Evolutionary conservation across 1,284 basidiomycete genomes (phyloP).

Genomic region (Agaricales sp.): DNA sequence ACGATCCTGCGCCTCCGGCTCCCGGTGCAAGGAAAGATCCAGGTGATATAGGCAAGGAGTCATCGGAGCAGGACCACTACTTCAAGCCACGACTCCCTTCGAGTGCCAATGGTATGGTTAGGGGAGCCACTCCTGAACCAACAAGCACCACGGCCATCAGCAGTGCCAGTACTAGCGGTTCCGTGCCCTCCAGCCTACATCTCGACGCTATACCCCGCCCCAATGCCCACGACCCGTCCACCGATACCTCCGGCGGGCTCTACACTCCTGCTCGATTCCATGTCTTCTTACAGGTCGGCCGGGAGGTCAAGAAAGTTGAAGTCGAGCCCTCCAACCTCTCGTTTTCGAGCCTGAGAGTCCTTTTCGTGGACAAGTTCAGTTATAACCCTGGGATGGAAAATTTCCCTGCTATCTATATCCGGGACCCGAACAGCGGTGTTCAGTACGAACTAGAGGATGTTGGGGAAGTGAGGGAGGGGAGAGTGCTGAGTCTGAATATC

Average conservation of each 20-base stretch:
- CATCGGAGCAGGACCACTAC: background rate
- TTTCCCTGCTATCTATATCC: conserved; percentile 93
- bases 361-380: conserved; percentile 94
- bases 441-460: conserved; percentile 95
- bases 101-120: no score
- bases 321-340: conserved; percentile 59
- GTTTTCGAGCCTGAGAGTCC: conserved; percentile 65
- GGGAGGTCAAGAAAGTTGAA: conserved; percentile 83
- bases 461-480: conserved; percentile 85
- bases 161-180: conserved; percentile 17
- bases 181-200: no score
- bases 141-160: no score
- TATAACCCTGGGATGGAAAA: conserved; percentile 91
- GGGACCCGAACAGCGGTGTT: conserved; percentile 84
- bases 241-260: background rate
- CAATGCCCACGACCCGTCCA: background rate
- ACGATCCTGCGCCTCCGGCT: background rate
- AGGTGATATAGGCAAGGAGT: background rate
- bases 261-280: background rate
- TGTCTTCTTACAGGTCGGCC: conserved; percentile 85
- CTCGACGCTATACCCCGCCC: no score
- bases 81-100: background rate
- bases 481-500: conserved; percentile 86
- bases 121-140: conserved; percentile 23
- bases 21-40: background rate